phyloP scores from a whole-genome alignment of 345 rosid genomes.

The Geranium brycei region DNA sequence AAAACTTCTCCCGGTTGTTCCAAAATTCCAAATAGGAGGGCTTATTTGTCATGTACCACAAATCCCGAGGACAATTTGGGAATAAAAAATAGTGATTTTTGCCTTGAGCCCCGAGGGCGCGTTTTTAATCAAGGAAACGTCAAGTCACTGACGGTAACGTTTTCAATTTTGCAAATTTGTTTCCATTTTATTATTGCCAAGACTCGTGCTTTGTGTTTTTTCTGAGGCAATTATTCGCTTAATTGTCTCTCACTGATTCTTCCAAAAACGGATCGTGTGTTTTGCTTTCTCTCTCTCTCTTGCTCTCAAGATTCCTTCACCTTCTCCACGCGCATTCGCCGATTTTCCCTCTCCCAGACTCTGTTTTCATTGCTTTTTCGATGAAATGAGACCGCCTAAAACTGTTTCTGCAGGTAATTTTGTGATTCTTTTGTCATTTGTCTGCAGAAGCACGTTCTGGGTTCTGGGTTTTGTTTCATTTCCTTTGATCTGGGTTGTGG shows the following conservation, averaged over 20 bases:
- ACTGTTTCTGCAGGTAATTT: neutral
- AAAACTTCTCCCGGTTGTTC: too few relatives aligned
- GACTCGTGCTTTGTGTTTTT: neutral
- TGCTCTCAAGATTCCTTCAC: neutral
- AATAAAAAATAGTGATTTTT: too few relatives aligned
- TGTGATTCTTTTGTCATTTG: neutral
- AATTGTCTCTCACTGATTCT: neutral
- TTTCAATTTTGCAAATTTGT: neutral
- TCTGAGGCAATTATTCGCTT: neutral
- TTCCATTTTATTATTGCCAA: neutral
- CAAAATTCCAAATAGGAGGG: neutral
- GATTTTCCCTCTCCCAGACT: neutral
- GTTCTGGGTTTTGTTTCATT: too few relatives aligned
- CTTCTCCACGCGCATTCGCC: neutral
- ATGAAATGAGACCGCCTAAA: neutral
- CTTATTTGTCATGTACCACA: neutral
- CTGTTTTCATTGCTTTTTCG: neutral
- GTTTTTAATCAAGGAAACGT: neutral
- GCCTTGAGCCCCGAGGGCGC: neutral
- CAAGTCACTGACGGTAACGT: neutral
- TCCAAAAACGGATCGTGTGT: neutral
- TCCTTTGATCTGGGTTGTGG: neutral
- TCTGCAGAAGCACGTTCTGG: too few relatives aligned
- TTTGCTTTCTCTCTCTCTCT: too few relatives aligned
- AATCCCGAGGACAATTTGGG: neutral